Evolutionary conservation across 75 land plant genomes (phyloP).

Genomic region (Selaginella moellendorffii): DNA sequence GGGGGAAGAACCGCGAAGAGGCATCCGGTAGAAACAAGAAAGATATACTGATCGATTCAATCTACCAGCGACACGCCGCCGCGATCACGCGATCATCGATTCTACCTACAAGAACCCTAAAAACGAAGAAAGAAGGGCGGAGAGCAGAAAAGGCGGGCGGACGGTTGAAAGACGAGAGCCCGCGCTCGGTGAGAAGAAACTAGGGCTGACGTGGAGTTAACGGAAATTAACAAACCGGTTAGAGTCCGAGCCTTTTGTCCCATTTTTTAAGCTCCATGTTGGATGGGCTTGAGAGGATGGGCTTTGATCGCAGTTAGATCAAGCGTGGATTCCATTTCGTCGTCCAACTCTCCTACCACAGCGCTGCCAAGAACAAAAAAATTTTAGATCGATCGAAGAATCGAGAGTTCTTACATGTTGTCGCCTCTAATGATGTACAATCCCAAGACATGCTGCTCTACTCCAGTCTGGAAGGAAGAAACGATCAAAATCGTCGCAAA

Average conservation of each 20-base stretch:
- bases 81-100: no score
- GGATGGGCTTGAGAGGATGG: constrained; percentile 86
- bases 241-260: no score
- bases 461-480: constrained; percentile 66
- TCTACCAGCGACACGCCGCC: no score
- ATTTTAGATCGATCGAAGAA: neutral
- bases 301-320: constrained; percentile 66
- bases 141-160: neutral
- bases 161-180: neutral
- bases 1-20: no score
- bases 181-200: neutral
- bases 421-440: constrained; percentile 94
- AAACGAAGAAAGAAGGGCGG: neutral
- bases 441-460: constrained; percentile 88
- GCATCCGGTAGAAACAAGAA: no score
- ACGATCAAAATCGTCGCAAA: neutral
- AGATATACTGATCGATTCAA: no score
- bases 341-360: constrained; percentile 91
- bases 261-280: no score
- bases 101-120: neutral
- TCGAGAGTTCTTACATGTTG: constrained; percentile 59
- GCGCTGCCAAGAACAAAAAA: constrained; percentile 38
- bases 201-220: neutral
- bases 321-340: constrained; percentile 65
- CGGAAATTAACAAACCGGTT: neutral